Base-by-base conservation (phyloP, 2,329 filamentous ascomycete species). In the Trichoderma atrobrunneum region DNA sequence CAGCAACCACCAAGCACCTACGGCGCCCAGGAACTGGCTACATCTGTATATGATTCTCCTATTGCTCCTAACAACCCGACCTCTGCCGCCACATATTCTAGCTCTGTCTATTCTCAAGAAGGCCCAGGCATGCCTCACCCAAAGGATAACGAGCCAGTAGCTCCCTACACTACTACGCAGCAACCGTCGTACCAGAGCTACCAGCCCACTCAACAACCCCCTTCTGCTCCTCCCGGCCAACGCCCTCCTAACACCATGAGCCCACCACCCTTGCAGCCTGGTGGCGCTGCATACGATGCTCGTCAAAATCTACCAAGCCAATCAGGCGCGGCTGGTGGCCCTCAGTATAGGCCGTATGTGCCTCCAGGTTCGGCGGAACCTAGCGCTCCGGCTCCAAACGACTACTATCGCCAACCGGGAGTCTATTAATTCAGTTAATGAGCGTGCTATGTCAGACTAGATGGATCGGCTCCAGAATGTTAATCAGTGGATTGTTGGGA, bases 11-110 rank as follows among this genome's bases (percentile, higher is more conserved):
- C 74, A 59, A 76, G 76, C 48, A 79, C 84, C 7, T 88, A 88
- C 74, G 77, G 64, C 32, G 88, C 92, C 0, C 93, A 95, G 81
- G 93, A 95, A 82, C 85, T 95, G 61, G 91, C 92, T 30, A 94
- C 92, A 0, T 92, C 92, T 1, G 89, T 89, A 11, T 95, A 94
- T 78, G 92, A 94, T 80, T 92, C 92, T 4, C 92, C 92, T 56
- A 86, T 92, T 51, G 88, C 85, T 14, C 80, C 85, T 7, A 85
- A 87, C 78, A 86, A 85, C 77, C 82, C 83, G 34, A 81, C 78
- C 74, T 82, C 82, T 59, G 79, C 81, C 18, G 81, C 82, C 26
- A 82, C 84, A 2, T 87, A 84, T 75, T 81, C 84, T 3, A 83
- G 83, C 56, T 85, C 85, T 0, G 82, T 82, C 34, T 86, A 87